Evolutionary conservation across 768 basidiomycete genomes (phyloP), one percentile per base, ranked within the genome.

Genomic region (Mycena pura): DNA sequence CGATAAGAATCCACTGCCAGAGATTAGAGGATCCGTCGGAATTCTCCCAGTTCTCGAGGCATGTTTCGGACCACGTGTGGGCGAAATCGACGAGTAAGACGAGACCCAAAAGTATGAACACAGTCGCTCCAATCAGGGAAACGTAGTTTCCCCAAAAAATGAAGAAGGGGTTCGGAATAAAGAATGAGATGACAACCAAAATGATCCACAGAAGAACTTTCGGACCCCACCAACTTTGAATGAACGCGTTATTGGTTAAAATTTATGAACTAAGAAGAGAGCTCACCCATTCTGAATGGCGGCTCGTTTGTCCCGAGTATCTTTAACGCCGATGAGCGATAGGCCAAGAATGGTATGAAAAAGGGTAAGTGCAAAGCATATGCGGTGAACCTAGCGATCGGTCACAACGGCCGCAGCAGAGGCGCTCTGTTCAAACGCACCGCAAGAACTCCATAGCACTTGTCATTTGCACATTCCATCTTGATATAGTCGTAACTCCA

Each of bases 1-100:
- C 89, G 53, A 99, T 88, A 52, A 99, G 89, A 57, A 96, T 86
- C 87, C 91, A 98, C 73, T 97, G 95, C 97, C 97, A 99, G 49
- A 96, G 75, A 66, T 90, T 91, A 10, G 95, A 96, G 43, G 86
- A 84, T 27, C 70, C 69, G 28, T 80, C 76, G 2, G 86, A 87
- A 59, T 87, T 86, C 73, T 98, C 96, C 96, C 95, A 98, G 54
- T 95, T 94, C 65, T 96, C 90, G 51, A 98, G 84, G 73, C 96
- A 99, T 6, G 88, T 96, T 76, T 99, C 97, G 15, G 95, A 94
- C 96, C 96, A 99, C 6, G 93, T 91, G 73, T 99, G 97, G 2
- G 97, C 97, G 70, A 99, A 99, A 79, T 99, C 97, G 75, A 99
- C 91, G 57, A 99, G 88, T 41, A 99, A 89, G 57, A 99, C 93